phyloP scores from a whole-genome alignment of 345 rosid species.

The Raphanus sativus region DNA sequence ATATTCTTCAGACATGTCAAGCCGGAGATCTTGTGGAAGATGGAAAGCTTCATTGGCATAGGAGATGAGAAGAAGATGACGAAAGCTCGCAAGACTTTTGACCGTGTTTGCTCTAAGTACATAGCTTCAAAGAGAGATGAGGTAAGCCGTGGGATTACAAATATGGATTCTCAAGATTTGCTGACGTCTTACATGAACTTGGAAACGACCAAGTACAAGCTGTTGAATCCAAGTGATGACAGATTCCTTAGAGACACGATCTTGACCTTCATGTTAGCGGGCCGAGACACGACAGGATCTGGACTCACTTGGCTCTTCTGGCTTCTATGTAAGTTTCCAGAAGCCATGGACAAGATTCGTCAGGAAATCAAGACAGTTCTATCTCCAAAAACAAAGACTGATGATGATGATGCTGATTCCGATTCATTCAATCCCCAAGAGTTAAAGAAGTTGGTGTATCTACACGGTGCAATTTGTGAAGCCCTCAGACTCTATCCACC shows the following conservation, averaged over 20 bases:
- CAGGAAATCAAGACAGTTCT: conserved; percentile 43
- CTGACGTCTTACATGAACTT: conserved; percentile 44
- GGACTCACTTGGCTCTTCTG: conserved; percentile 58
- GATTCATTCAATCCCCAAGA: conserved; percentile 18
- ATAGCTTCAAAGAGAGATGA: conserved; percentile 42
- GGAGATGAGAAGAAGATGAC: conserved; percentile 48
- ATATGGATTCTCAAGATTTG: conserved; percentile 34
- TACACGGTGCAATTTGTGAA: conserved; percentile 38
- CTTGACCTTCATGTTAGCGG: conserved; percentile 53
- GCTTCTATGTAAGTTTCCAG: conserved; percentile 40
- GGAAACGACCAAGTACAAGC: conserved; percentile 22
- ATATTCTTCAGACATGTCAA: conserved; percentile 27
- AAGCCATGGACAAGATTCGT: conserved; percentile 40
- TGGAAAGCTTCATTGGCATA: conserved; percentile 37
- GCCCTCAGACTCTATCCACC: conserved; percentile 41
- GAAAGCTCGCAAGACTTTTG: conserved; percentile 22
- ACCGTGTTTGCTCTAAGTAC: conserved; percentile 27
- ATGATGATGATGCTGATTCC: background rate
- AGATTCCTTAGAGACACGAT: conserved; percentile 55
- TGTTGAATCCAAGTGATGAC: conserved; percentile 34
- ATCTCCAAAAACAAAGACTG: background rate
- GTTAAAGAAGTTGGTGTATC: conserved; percentile 31
- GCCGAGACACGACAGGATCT: conserved; percentile 49
- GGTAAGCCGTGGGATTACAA: conserved; percentile 7
- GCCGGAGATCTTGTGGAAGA: conserved; percentile 43